Evolutionary conservation across 2,329 filamentous ascomycete species (phyloP).

Genomic region (Leptoxyphium fumago): DNA sequence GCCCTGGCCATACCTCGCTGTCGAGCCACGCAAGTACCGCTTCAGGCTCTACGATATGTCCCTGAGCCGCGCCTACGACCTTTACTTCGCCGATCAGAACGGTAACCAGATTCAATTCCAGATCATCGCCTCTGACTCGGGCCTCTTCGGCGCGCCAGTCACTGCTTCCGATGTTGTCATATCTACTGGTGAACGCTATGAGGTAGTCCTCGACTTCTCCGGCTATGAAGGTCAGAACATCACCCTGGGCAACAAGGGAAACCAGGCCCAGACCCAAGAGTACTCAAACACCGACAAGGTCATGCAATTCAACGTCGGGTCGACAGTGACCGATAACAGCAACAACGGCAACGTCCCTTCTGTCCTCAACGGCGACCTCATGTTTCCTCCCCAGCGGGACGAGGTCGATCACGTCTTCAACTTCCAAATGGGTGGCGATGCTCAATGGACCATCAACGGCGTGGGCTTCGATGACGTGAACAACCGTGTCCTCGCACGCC

Average conservation of each 20-base stretch:
- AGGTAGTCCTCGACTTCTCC: conserved; percentile 43
- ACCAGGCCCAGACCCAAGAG: conserved; percentile 27
- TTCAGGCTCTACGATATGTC: conserved; percentile 39
- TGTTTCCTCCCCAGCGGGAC: conserved; percentile 20
- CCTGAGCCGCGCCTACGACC: conserved; percentile 32
- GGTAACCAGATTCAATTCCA: conserved; percentile 31
- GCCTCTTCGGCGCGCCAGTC: conserved; percentile 35
- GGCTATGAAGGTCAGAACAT: conserved; percentile 32
- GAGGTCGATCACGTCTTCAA: conserved; percentile 30
- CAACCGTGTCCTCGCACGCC: conserved; percentile 35
- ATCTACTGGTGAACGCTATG: conserved; percentile 43
- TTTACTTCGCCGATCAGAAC: conserved; percentile 31
- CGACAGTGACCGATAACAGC: conserved; percentile 22
- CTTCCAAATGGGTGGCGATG: conserved; percentile 29
- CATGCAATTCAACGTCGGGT: conserved; percentile 38
- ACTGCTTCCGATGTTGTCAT: conserved; percentile 28
- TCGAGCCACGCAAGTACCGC: conserved; percentile 46
- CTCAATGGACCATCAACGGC: conserved; percentile 37
- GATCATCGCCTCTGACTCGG: conserved; percentile 41
- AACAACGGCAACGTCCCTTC: conserved; percentile 27
- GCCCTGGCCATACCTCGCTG: conserved; percentile 44
- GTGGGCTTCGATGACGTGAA: conserved; percentile 32
- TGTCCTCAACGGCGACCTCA: conserved; percentile 13
- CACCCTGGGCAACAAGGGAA: conserved; percentile 13
- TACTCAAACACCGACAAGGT: conserved; percentile 38